A percentile compares a stretch with the other conserved stretches of the same genome.
phyloP scores from a whole-genome alignment of 805 yeast genomes.

The Candida railenensis region DNA sequence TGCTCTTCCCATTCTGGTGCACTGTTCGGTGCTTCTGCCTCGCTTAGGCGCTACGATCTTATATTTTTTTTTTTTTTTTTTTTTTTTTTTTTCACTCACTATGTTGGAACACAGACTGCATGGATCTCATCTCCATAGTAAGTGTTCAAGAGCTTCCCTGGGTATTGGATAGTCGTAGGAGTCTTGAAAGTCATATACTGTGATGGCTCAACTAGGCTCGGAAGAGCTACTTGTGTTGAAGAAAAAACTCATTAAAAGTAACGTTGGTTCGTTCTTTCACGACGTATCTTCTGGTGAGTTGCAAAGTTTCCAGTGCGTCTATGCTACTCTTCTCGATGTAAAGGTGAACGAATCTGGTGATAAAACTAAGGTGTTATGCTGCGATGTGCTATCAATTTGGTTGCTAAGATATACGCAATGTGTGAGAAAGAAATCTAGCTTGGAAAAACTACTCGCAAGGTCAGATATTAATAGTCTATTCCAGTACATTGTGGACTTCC shows the following conservation, averaged over 20 bases:
- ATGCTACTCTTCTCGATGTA: constrained; percentile 25
- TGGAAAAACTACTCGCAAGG: constrained; percentile 10
- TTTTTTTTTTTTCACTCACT: too few relatives aligned
- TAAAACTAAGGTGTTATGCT: constrained; percentile 38
- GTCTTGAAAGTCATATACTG: too few relatives aligned
- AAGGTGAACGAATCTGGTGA: constrained; percentile 28
- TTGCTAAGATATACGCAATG: constrained; percentile 53
- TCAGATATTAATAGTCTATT: constrained; percentile 35
- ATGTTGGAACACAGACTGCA: too few relatives aligned
- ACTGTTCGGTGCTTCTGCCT: background rate
- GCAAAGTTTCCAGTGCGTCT: constrained; percentile 22
- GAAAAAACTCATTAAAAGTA: constrained; percentile 13
- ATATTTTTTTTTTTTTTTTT: too few relatives aligned
- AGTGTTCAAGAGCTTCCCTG: too few relatives aligned
- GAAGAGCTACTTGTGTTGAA: constrained; percentile 10
- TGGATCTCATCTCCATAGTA: background rate
- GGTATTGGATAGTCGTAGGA: too few relatives aligned
- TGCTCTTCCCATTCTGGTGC: background rate
- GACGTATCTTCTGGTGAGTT: background rate
- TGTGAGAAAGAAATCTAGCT: background rate
- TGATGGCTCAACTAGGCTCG: background rate
- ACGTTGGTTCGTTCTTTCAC: constrained; percentile 1
- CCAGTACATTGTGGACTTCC: constrained; percentile 60
- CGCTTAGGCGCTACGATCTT: background rate
- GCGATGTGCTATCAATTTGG: constrained; percentile 69